Evolutionary conservation across 805 yeast species (phyloP), one percentile per base, ranked within the genome.

Genomic region (Tetrapisispora pingtungensis): DNA sequence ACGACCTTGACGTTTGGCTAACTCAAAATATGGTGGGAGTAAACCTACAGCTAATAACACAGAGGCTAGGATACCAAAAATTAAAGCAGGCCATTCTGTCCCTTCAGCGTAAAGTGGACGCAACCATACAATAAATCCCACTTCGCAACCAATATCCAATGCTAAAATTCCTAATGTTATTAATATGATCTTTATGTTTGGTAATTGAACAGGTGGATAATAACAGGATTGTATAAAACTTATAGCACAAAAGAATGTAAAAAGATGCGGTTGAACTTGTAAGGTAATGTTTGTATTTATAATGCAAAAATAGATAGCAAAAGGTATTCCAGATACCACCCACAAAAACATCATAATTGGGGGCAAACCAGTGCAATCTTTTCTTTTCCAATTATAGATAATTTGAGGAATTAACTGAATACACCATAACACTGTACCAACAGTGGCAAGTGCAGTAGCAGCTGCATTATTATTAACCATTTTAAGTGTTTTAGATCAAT

Each of bases 371-470:
- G 80, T 83, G 47, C 95, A 84, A 57, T 87, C 78, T 55, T 90
- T 87, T 8, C 74, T 73, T 46, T 71, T 70, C 66, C 75, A 88
- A 59, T 90, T 89, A 58, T 78, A 71, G 46, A 78, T 69, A 38
- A 89, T 80, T 57, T 85, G 97, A 1, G 97, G 97, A 1, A 88
- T 71, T 50, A 90, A 67, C 65, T 90, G 97, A 50, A 89, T 68
- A 62, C 97, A 89, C 97, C 97, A 90, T 46, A 84, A 73, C 1
- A 89, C 78, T 0, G 97, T 90, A 6, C 96, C 97, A 1, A 85
- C 70, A 12, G 96, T 88, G 1, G 87, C 96, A 44, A 87, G 70
- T 7, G 81, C 87, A 41, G 83, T 84, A 15, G 84, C 74, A 22
- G 50, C 49, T 33, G 37, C 32, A 10, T 19, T 14, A 19, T 31